Evolutionary conservation across 306 rosid genomes (phyloP), one percentile per base, ranked within the genome.

Genomic region (Lotus japonicus): DNA sequence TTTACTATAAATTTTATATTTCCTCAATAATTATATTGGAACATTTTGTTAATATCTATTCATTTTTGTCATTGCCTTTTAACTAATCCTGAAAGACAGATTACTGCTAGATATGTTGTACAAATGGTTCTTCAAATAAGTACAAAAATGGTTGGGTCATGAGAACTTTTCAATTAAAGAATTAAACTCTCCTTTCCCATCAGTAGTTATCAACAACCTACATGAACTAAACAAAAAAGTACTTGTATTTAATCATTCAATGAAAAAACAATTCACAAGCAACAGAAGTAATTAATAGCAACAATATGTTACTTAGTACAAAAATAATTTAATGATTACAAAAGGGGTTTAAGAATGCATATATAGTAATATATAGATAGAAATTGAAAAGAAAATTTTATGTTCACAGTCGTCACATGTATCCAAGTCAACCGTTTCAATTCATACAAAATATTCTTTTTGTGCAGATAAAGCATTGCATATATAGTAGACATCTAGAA

Each of bases 151-250:
- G 8, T 55, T 41, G 39, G 54, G 21, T 63, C 23, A 54, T 45
- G 33, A 44, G 28, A 65, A 42, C n/a, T 73, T 51, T 38, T 51
- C 9, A 2, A 12, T 9, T 36, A 5, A 39, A 14, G 44, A 38
- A 26, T 7, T 17, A 49, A 11, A 43, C 44, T 15, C 16, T 16
- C 11, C 14, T 5, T 54, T 43, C 9, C 42, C 38, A 16, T 26
- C 7, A 36, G 35, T 64, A 43, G 68, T 66, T 58, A 15, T 36
- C 62, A 75, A 38, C 74, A 66, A 66, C 79, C 68, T 23, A 58
- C 21, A 31, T 56, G 13, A 31, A 11, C 19, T 13, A 21, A 53
- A 64, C 17, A 53, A 64, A 53, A 31, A 31, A 31, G 36, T 9
- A 39, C 11, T 1, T 21, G 44, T 19, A 41, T 39, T 42, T 44